A percentile compares a stretch with the other conserved stretches of the same genome.
Conservation (phyloP, 2,329 filamentous ascomycete genomes). For the Endocalyx cinctus region DNA sequence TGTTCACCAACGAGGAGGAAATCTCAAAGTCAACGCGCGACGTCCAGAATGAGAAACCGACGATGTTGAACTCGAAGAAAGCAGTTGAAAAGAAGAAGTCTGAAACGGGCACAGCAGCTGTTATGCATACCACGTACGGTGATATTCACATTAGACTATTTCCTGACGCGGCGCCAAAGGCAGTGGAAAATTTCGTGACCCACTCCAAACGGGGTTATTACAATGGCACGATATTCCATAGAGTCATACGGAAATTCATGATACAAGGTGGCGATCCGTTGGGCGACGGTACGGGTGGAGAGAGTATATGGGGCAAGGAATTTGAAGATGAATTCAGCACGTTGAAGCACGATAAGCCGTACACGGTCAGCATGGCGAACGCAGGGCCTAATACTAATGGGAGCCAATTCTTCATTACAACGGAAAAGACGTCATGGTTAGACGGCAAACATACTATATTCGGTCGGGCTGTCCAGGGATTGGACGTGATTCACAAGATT, state of each 20-base stretch:
- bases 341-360: slow-evolving; percentile 90
- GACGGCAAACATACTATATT: slow-evolving; percentile 97
- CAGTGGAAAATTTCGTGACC: slow-evolving; percentile 96
- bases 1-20: slow-evolving; percentile 90
- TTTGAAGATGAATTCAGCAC: slow-evolving; percentile 93
- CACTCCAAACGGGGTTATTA: slow-evolving; percentile 90
- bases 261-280: slow-evolving; percentile 83
- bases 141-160: slow-evolving; percentile 93
- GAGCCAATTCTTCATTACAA: slow-evolving; percentile 97
- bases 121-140: slow-evolving; percentile 88
- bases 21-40: slow-evolving; percentile 81
- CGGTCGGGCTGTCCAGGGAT: slow-evolving; percentile 79
- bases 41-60: slow-evolving; percentile 91
- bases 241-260: slow-evolving; percentile 98
- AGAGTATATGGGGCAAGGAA: slow-evolving; percentile 87
- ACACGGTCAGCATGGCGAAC: slow-evolving; percentile 97
- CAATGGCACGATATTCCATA: slow-evolving; percentile 96
- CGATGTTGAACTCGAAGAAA: slow-evolving; percentile 55
- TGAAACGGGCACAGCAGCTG: slow-evolving; percentile 72
- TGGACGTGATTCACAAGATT: slow-evolving; percentile 94
- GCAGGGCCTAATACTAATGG: slow-evolving; percentile 93
- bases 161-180: slow-evolving; percentile 86
- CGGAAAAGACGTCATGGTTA: slow-evolving; percentile 93
- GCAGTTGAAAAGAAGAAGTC: slow-evolving; percentile 54
- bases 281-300: slow-evolving; percentile 84